phyloP scores from a whole-genome alignment of 805 yeast species.

The Suhomyces sp. region DNA sequence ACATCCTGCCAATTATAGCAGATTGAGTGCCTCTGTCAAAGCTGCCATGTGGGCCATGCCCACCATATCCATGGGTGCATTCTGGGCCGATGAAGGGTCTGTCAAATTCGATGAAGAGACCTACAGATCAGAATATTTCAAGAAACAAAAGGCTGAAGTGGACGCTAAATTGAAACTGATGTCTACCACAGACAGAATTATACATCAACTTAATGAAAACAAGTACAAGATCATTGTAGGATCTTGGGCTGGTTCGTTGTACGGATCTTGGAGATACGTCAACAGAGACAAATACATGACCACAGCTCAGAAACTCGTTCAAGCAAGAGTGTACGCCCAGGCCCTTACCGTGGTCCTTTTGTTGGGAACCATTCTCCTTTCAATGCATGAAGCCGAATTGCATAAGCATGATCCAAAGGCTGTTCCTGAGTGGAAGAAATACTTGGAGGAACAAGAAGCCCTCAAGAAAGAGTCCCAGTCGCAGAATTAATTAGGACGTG shows the following conservation, averaged over 20 bases:
- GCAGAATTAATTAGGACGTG: background rate
- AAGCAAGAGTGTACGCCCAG: constrained; percentile 31
- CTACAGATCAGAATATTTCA: constrained; percentile 29
- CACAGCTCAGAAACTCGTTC: constrained; percentile 26
- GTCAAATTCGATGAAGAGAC: constrained; percentile 40
- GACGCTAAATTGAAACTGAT: constrained; percentile 31
- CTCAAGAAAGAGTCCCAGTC: background rate
- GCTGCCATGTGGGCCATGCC: constrained; percentile 41
- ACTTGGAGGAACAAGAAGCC: constrained; percentile 9
- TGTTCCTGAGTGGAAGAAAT: constrained; percentile 24
- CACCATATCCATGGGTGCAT: constrained; percentile 36
- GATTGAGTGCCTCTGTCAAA: constrained; percentile 37
- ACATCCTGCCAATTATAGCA: constrained; percentile 31
- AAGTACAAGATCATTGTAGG: constrained; percentile 37
- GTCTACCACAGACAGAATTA: constrained; percentile 29
- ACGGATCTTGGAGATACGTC: constrained; percentile 29
- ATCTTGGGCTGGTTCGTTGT: constrained; percentile 40
- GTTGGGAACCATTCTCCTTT: constrained; percentile 26
- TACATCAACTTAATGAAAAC: constrained; percentile 28
- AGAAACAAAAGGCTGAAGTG: constrained; percentile 30
- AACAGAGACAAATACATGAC: constrained; percentile 27
- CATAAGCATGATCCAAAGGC: constrained; percentile 21
- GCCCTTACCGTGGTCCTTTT: constrained; percentile 27
- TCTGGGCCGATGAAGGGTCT: constrained; percentile 47
- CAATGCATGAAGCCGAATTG: constrained; percentile 24